phyloP scores from a whole-genome alignment of 1,139 yeast genomes.

The Yamadazyma mexicana region DNA sequence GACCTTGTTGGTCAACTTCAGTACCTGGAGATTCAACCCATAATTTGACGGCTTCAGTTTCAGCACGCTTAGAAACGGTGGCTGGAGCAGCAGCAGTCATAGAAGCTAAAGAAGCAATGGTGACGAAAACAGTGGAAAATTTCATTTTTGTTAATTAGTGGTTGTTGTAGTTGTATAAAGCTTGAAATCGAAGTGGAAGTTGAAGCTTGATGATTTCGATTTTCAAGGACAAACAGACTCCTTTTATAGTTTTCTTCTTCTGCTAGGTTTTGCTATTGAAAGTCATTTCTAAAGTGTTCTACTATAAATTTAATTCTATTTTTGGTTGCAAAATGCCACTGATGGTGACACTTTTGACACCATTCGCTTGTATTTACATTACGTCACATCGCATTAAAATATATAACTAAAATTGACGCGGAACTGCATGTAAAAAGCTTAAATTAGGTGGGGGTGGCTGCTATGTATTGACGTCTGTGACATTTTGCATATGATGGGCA shows the following conservation, averaged over 20 bases:
- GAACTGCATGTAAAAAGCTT: no score
- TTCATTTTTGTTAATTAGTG: constrained; percentile 16
- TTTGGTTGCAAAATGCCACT: neutral
- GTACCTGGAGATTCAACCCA: constrained; percentile 9
- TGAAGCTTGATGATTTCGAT: neutral
- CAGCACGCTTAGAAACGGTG: constrained; percentile 3
- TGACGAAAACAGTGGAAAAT: constrained; percentile 16
- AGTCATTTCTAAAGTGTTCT: no score
- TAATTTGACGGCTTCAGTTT: constrained; percentile 1
- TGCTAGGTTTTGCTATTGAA: neutral
- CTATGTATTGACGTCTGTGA: no score
- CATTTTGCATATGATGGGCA: no score
- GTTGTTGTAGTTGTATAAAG: neutral
- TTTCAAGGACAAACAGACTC: neutral
- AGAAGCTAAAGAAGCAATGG: constrained; percentile 16
- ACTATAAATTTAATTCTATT: neutral
- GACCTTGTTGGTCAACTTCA: constrained; percentile 25
- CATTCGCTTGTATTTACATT: neutral
- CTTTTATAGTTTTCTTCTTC: neutral
- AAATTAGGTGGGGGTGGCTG: no score
- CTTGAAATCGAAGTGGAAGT: neutral
- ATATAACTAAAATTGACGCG: no score
- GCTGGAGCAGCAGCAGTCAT: constrained; percentile 22
- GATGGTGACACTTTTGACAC: no score
- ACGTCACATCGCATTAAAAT: neutral